Percentiles rank a stretch among this genome's conserved stretches.
phyloP scores from a whole-genome alignment of 495 filamentous ascomycete genomes.

The Penicillium daleae region DNA sequence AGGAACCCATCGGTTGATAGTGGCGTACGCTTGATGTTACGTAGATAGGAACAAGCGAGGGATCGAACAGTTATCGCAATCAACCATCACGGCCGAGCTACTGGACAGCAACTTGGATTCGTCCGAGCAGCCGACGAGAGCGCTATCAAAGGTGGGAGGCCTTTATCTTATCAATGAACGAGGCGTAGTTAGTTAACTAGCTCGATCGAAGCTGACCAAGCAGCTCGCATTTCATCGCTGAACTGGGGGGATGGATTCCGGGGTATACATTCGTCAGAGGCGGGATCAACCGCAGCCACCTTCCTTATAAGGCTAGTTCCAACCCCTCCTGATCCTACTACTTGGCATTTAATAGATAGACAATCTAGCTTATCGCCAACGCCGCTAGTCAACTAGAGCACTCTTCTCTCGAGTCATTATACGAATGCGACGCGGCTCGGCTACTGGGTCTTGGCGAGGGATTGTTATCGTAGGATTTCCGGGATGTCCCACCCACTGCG shows the following conservation, averaged over 20 bases:
- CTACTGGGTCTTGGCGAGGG: conserved; percentile 5
- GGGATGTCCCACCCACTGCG: not conserved
- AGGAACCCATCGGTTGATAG: not conserved
- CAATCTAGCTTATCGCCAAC: not conserved
- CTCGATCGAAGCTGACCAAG: not conserved
- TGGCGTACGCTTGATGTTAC: not conserved
- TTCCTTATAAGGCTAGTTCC: not conserved
- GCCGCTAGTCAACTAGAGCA: not conserved
- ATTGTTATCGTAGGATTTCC: conserved; percentile 14
- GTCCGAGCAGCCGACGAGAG: conserved; percentile 7
- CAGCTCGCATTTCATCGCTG: not conserved
- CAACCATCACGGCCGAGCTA: conserved; percentile 2
- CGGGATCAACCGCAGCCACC: conserved; percentile 7
- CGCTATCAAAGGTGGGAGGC: conserved; percentile 9
- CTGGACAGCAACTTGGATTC: conserved; percentile 4
- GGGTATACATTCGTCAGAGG: not conserved
- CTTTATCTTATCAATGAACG: conserved; percentile 11
- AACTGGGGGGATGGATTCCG: not conserved
- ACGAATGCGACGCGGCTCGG: conserved; percentile 12
- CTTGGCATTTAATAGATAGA: not conserved
- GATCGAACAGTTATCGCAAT: not conserved
- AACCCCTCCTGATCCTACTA: not conserved
- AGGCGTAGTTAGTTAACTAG: not conserved
- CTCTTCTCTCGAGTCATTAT: not conserved
- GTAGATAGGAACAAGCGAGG: not conserved